phyloP scores from a whole-genome alignment of 139 green algal species.

The Micractinium conductrix region DNA sequence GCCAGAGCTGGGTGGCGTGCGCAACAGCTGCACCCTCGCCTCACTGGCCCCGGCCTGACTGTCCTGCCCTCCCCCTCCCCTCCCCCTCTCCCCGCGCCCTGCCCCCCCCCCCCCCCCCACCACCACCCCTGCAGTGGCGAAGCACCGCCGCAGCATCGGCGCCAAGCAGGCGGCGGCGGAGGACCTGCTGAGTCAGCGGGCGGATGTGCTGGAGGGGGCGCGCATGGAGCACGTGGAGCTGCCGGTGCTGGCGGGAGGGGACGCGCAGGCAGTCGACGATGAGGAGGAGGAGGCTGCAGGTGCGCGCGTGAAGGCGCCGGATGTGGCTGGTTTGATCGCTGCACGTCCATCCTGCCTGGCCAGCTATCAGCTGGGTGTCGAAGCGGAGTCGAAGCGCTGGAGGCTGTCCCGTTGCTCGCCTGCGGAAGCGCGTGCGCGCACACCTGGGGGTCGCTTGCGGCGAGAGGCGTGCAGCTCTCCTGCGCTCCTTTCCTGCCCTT shows the following conservation, averaged over 20 bases:
- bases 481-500: no score
- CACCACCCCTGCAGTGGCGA: conserved; percentile 34
- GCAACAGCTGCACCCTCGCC: no score
- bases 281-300: conserved; percentile 33
- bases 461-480: no score
- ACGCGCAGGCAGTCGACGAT: background rate
- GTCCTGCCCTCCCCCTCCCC: background rate
- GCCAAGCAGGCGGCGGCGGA: conserved; percentile 43
- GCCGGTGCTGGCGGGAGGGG: conserved; percentile 7
- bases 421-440: no score
- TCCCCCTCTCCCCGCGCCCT: background rate
- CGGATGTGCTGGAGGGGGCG: conserved; percentile 52
- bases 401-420: no score
- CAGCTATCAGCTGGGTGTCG: no score
- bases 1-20: no score
- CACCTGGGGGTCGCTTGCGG: no score
- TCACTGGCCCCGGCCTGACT: background rate
- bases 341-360: no score
- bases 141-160: conserved; percentile 46
- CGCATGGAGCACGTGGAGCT: conserved; percentile 51
- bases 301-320: no score
- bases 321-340: no score
- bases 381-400: no score
- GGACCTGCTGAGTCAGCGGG: conserved; percentile 7
- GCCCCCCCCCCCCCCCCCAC: background rate